Base-by-base conservation (phyloP, 2,329 filamentous ascomycete genomes). In the Colletotrichum coccodes region DNA sequence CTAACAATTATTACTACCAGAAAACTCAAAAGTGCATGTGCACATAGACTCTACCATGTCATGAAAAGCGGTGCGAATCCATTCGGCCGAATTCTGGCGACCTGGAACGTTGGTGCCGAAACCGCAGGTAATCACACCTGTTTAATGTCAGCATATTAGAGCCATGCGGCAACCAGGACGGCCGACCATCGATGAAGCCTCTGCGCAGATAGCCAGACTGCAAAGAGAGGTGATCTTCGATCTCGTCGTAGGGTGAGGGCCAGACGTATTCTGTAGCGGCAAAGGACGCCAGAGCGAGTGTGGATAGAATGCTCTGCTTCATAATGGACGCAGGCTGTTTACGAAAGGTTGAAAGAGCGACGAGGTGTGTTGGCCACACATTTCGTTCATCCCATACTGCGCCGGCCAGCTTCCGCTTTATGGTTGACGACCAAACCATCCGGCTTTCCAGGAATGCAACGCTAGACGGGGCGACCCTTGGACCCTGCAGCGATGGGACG, bases 51-150 rank as follows among this genome's bases (percentile, higher is more conserved):
- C 21, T n/a, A 44, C 44, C 21, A 68, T 71, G 18, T 75, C 75
- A 49, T 76, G 75, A 28, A 76, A 76, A 3, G 75, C 74, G 5
- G 71, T 73, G 21, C 75, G 71, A 18, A 76, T 73, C 72, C 74
- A 76, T 70, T 76, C 74, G 8, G 74, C 74, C 3, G 73, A 56
- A 47, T 76, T 76, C 12, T 73, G 73, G 9, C 60, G 64, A 12
- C 72, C 72, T 0, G 65, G 60, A 0, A 65, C 28, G 9, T 60
- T 70, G n/a, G 44, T 62, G 6, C 74, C 73, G 30, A 72, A 68
- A 0, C 58, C 50, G 36, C 74, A 76, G 9, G 60, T 70, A 18
- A 58, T 49, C 2, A 76, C 46, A 6, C 72, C 74, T 76, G 5
- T 5, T 18, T 1, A 1, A 6, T 30, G 46, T 64, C 16, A 64